Conservation (phyloP, 169 alveolate genomes). For the Theileria orientalis region DNA sequence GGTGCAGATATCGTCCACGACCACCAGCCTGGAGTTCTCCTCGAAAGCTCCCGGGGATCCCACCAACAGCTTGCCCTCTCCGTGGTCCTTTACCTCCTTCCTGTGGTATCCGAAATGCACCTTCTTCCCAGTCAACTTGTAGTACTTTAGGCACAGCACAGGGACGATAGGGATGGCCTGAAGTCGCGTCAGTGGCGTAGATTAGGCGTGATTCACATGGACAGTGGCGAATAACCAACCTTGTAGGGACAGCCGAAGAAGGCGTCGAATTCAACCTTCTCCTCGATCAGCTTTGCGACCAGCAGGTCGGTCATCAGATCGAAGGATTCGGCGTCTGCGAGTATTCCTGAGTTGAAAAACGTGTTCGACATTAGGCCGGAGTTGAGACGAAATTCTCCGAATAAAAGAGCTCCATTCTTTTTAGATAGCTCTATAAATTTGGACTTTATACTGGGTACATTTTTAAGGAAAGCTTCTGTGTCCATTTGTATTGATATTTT, state of each 20-base stretch:
- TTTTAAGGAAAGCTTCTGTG: neutral
- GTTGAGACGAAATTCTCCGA: slow-evolving; percentile 46
- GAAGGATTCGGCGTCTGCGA: slow-evolving; percentile 55
- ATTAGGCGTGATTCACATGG: neutral
- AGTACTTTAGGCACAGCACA: slow-evolving; percentile 46
- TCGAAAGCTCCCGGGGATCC: slow-evolving; percentile 29
- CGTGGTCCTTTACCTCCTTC: slow-evolving; percentile 62
- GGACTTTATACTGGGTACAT: slow-evolving; percentile 12
- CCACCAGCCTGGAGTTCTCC: slow-evolving; percentile 42
- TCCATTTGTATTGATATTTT: neutral
- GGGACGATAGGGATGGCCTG: slow-evolving; percentile 61
- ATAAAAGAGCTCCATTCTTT: slow-evolving; percentile 19
- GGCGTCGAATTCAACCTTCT: slow-evolving; percentile 51
- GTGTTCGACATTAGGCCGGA: slow-evolving; percentile 41
- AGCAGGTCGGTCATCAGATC: slow-evolving; percentile 32
- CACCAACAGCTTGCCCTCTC: slow-evolving; percentile 54
- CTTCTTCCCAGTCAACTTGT: slow-evolving; percentile 48
- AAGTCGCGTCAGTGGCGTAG: no score
- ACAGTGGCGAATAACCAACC: no score
- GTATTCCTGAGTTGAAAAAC: slow-evolving; percentile 58
- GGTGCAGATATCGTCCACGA: slow-evolving; percentile 56
- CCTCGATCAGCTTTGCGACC: slow-evolving; percentile 23
- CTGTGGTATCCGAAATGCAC: slow-evolving; percentile 60
- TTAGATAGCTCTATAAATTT: slow-evolving; percentile 22
- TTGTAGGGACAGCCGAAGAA: slow-evolving; percentile 59